These are phyloP conservation scores for Hericium rajendrae DNA, from an alignment of 768 basidiomycete genomes.

Conservation along the genomic window DNA sequence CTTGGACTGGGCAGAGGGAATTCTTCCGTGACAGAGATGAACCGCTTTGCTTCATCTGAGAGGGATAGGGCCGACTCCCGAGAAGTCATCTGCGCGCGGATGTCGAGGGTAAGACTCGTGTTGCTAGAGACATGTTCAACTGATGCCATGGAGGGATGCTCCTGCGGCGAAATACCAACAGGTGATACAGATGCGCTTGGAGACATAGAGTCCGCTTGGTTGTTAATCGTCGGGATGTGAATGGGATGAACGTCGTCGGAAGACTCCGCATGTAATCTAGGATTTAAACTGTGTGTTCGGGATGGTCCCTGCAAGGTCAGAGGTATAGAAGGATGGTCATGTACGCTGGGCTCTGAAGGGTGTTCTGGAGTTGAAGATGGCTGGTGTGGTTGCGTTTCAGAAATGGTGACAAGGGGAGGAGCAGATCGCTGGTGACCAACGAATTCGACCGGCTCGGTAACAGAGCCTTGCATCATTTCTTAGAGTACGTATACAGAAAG, in stretches of 20 bases:
- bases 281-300: too few species aligned
- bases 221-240: not conserved
- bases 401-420: not conserved
- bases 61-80: slow-evolving; percentile 62
- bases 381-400: not conserved
- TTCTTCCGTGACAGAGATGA: slow-evolving; percentile 59
- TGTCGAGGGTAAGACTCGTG: slow-evolving; percentile 1
- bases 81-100: slow-evolving; percentile 27
- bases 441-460: too few species aligned
- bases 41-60: slow-evolving; percentile 69
- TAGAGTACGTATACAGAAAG: too few species aligned
- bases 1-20: slow-evolving; percentile 50
- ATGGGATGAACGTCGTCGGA: not conserved
- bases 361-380: too few species aligned
- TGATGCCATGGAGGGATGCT: not conserved
- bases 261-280: not conserved
- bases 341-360: too few species aligned
- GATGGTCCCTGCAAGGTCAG: not conserved
- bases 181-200: not conserved
- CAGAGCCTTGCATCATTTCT: too few species aligned
- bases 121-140: not conserved
- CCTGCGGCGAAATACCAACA: not conserved
- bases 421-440: not conserved
- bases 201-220: not conserved
- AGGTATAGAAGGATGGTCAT: not conserved